Evolutionary conservation across 140 eudicot species (phyloP), one percentile per base, ranked within the genome.

Genomic region (Bidens hawaiensis): DNA sequence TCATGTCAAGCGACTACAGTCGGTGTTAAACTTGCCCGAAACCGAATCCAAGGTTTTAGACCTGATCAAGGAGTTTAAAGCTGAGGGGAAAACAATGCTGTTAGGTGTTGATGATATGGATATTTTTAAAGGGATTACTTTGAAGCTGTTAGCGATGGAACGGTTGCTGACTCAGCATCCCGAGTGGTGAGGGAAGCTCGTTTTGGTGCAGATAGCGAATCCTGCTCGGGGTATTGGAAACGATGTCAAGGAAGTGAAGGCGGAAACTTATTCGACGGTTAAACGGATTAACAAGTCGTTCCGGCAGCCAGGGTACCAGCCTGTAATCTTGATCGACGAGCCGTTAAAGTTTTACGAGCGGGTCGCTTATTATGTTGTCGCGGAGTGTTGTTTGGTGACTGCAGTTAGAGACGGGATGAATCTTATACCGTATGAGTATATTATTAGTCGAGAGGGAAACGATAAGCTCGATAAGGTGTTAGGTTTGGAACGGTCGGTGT

Each of bases 61-160:
- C 22, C 95, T 86, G 48, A 48, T 72, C 12, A 78, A 73, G 58
- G 79, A 79, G 74, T 83, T 73, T 52, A 28, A 59, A 16, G 76
- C 57, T 40, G 57, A 80, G 56, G 90, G 78, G 42, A 83, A 70
- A 79, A 86, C 75, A 28, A 70, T 85, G 86, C 63, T 85, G 57
- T 80, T 85, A 25, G 95, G 95, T 10, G 90, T 86, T 6, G 95
- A 86, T 54, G 95, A 86, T 52, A n/a, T n/a, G n/a, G n/a, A 85
- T 71, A 85, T 85, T 47, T 85, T 85, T 66, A 85, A 85, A 54
- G 95, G 95, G 33, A 85, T 85, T 3, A 85, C 84, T 56, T 78
- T 85, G 65, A 85, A 85, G 75, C 56, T 85, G 45, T 63, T 85
- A 61, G 95, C 95, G 26, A 79, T 85, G 89, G 95, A 85, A 60